phyloP scores from a whole-genome alignment of 495 filamentous ascomycete genomes.

The Penicillium mononematosum region DNA sequence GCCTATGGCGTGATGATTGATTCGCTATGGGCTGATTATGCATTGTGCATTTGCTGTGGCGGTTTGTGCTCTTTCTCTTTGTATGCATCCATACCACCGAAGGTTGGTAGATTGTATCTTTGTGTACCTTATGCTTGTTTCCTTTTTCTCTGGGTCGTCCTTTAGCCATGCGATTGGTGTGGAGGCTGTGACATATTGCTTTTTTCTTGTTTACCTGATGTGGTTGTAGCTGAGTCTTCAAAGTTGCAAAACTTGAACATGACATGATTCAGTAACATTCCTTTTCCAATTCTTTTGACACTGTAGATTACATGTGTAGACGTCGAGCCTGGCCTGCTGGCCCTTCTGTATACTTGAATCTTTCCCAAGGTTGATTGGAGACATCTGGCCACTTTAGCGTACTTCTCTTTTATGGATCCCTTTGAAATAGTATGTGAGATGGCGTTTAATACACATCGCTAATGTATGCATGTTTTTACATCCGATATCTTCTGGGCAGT shows the following conservation, averaged over 20 bases:
- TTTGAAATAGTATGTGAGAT: not conserved
- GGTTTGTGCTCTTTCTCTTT: slow-evolving; percentile 12
- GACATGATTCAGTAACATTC: not conserved
- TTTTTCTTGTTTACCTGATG: slow-evolving; percentile 20
- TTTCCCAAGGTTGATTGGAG: too few species aligned
- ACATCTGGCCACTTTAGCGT: too few species aligned
- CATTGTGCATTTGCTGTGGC: slow-evolving; percentile 14
- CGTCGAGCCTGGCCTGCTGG: too few species aligned
- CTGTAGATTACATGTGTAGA: not conserved
- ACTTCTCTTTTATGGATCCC: too few species aligned
- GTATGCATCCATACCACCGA: slow-evolving; percentile 16
- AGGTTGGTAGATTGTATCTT: slow-evolving; percentile 21
- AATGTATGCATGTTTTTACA: not conserved
- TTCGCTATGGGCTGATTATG: slow-evolving; percentile 18
- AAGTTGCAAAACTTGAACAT: slow-evolving; percentile 16
- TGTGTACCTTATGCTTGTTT: slow-evolving; percentile 17
- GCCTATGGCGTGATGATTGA: slow-evolving; percentile 36
- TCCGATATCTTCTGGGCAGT: not conserved
- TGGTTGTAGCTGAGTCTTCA: slow-evolving; percentile 16
- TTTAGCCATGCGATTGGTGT: slow-evolving; percentile 22
- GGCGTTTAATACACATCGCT: not conserved
- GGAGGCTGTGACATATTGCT: slow-evolving; percentile 25
- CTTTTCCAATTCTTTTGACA: not conserved
- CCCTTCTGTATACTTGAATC: too few species aligned
- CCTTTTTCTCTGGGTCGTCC: slow-evolving; percentile 11